These are phyloP conservation scores for Kluyveromyces wickerhamii DNA, from an alignment of 805 yeast genomes.

Conservation along the genomic window DNA sequence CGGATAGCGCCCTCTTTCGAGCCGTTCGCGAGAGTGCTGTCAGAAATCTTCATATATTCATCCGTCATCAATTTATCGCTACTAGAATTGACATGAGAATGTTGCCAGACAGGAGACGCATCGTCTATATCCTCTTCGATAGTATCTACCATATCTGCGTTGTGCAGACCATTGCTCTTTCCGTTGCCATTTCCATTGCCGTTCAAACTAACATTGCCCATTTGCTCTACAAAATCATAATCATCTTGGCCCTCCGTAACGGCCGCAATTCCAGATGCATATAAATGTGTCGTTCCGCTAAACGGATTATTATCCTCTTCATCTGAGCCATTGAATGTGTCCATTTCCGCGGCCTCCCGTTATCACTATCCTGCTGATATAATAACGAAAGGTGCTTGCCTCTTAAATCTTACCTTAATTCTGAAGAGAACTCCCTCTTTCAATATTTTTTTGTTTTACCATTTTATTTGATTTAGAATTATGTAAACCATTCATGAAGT, in stretches of 20 bases:
- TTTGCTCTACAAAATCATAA: conserved; percentile 7
- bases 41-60: neutral
- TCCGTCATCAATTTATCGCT: neutral
- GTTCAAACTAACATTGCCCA: neutral
- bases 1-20: neutral
- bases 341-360: no score
- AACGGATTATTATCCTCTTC: conserved; percentile 36
- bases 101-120: conserved; percentile 1
- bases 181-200: neutral
- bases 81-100: neutral
- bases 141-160: conserved; percentile 1
- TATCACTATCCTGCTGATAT: no score
- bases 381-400: no score
- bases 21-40: neutral
- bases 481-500: no score
- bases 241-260: conserved; percentile 15
- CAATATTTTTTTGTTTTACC: no score
- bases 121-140: conserved; percentile 2
- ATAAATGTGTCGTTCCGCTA: conserved; percentile 31
- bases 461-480: no score
- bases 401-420: no score
- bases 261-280: conserved; percentile 32
- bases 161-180: neutral
- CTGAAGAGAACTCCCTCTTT: no score
- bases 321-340: conserved; percentile 18